Base-by-base conservation (phyloP, 2,329 filamentous ascomycete genomes). In the Aureobasidium leucospermi region DNA sequence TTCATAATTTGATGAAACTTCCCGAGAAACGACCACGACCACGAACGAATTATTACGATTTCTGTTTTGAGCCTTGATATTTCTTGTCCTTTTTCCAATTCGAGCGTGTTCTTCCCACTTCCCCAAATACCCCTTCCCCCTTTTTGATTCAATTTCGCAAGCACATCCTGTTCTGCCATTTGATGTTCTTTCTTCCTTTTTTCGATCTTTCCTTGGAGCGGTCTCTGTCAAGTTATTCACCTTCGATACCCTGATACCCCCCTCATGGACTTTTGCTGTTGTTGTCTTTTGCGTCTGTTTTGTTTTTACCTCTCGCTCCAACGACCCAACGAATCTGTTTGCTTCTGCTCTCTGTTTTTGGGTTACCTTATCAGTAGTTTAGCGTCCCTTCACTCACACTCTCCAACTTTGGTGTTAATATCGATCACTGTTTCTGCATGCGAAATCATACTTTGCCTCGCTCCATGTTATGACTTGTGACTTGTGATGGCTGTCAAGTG, bases 191-290 rank as follows among this genome's bases (percentile, higher is more conserved):
- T 55, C 10, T 23, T 23, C 9, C 19, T 55, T 32, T 13, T 31
- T 16, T 34, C 5, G 6, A 31, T 15, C 13, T 42, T 4, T 31
- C 29, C 28, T 43, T 43, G 48, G 48, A 39, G 48, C 23, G 48
- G 48, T 55, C 39, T 55, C 51, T 43, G 39, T 55, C 38, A 43
- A 53, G 38, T 55, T 55, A 32, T 15, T 19, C 41, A 43, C 28
- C 41, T 52, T 52, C 34, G 48, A 52, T 55, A 55, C 51, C 39
- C 51, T 55, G 51, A 55, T 55, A 55, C 51, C 51, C 51, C 51
- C 29, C 51, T 19, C 29, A n/a, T 52, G 23, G 23, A 23, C 3
- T 23, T 23, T 23, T 23, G 23, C 23, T 23, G 23, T 23, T 3
- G 23, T 23, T 23, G 23, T 23, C 23, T 41, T 34, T 29, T 39